Percentiles rank a stretch among this genome's conserved stretches.
phyloP scores from a whole-genome alignment of 2,329 filamentous ascomycete genomes.

The Magnaporthales sp. region DNA sequence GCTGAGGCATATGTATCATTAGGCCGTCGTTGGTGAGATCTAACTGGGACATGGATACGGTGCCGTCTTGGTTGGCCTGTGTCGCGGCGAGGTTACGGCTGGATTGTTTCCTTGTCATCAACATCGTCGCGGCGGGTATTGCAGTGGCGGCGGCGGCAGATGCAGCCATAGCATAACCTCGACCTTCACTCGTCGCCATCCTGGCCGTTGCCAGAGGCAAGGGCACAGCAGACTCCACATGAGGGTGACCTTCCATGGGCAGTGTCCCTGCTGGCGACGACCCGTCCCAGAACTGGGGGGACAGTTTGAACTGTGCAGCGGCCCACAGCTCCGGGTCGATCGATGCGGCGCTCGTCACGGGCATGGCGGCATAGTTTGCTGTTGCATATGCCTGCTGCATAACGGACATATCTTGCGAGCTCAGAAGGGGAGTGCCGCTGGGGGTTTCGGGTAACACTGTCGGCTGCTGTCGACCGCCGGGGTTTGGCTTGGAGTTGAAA shows the following conservation, averaged over 20 bases:
- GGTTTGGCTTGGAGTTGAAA: slow-evolving; percentile 12
- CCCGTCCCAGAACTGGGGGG: neutral
- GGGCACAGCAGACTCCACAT: neutral
- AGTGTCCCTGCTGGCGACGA: neutral
- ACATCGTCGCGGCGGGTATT: neutral
- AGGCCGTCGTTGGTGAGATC: slow-evolving; percentile 28
- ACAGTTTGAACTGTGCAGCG: neutral
- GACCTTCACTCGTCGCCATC: neutral
- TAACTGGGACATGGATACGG: neutral
- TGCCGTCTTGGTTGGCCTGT: slow-evolving; percentile 3
- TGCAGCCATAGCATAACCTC: neutral
- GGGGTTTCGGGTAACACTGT: slow-evolving; percentile 24
- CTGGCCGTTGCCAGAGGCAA: neutral
- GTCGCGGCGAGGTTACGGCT: neutral
- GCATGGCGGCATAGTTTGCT: neutral
- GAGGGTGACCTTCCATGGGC: neutral
- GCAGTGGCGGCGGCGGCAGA: neutral
- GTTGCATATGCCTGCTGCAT: neutral
- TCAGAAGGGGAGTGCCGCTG: slow-evolving; percentile 27
- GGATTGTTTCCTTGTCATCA: neutral
- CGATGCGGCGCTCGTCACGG: neutral
- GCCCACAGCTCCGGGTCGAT: slow-evolving; percentile 1
- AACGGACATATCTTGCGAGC: slow-evolving; percentile 7
- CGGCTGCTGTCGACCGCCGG: slow-evolving; percentile 9
- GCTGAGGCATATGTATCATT: slow-evolving; percentile 47